Evolutionary conservation across 2,329 filamentous ascomycete species (phyloP).

Genomic region (Triangularia verruculosa): DNA sequence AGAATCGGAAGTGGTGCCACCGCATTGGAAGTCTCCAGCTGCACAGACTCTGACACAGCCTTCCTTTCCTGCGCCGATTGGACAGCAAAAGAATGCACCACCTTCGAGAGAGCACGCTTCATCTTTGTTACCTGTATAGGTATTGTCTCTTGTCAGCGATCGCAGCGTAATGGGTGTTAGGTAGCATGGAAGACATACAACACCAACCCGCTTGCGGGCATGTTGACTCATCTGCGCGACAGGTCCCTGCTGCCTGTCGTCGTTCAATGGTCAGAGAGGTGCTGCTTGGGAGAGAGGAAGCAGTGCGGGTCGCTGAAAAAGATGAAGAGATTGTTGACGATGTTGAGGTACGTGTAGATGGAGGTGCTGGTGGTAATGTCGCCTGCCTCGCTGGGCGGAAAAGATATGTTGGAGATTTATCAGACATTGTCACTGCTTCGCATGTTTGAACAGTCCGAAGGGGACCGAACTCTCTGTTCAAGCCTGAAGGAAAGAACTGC

Average conservation of each 20-base stretch:
- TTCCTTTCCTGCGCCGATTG: conserved; percentile 7
- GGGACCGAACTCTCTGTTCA: neutral
- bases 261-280: neutral
- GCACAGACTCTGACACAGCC: conserved; percentile 22
- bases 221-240: conserved; percentile 12
- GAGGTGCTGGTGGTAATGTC: neutral
- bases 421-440: neutral
- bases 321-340: neutral
- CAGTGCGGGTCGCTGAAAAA: neutral
- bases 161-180: too few relatives aligned
- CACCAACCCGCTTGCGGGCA: conserved; percentile 25
- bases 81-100: conserved; percentile 21
- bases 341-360: neutral
- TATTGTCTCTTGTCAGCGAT: neutral
- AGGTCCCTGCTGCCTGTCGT: neutral
- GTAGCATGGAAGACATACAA: conserved; percentile 15
- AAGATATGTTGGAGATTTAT: neutral
- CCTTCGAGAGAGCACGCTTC: conserved; percentile 19
- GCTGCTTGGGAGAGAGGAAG: neutral
- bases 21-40: conserved; percentile 23
- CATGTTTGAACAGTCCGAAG: neutral
- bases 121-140: conserved; percentile 12
- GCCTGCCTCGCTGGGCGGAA: neutral
- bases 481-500: neutral
- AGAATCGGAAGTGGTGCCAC: conserved; percentile 1